Evolutionary conservation across 805 yeast genomes (phyloP).

Genomic region (Sugiyamaella boreocaroliniensis): DNA sequence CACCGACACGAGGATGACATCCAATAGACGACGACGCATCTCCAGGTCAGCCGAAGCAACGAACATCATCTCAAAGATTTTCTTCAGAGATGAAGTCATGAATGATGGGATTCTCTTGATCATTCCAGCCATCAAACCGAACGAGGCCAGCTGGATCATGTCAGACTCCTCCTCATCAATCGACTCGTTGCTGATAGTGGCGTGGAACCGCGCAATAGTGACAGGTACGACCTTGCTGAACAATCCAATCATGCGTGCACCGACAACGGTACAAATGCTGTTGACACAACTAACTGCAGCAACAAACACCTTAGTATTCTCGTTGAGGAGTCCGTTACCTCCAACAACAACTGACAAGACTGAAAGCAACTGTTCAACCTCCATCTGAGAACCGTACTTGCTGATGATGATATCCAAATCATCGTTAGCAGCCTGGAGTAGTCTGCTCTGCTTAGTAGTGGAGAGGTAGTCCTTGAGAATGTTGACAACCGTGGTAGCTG

Average conservation of each 20-base stretch:
- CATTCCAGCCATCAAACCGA: slow-evolving; percentile 66
- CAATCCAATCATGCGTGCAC: slow-evolving; percentile 77
- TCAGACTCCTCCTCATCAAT: slow-evolving; percentile 28
- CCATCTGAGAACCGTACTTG: slow-evolving; percentile 50
- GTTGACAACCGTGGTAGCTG: slow-evolving; percentile 38
- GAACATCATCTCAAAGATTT: slow-evolving; percentile 49
- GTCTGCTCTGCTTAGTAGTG: slow-evolving; percentile 30
- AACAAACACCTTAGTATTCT: slow-evolving; percentile 56
- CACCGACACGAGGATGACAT: slow-evolving; percentile 57
- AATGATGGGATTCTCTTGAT: slow-evolving; percentile 82
- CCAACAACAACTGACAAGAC: slow-evolving; percentile 47
- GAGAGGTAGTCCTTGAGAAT: slow-evolving; percentile 16
- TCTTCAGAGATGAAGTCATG: slow-evolving; percentile 59
- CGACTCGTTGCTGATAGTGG: slow-evolving; percentile 24
- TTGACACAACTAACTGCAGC: slow-evolving; percentile 70
- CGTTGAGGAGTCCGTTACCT: slow-evolving; percentile 46
- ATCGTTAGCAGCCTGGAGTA: slow-evolving; percentile 66
- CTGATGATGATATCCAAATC: slow-evolving; percentile 55
- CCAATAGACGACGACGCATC: slow-evolving; percentile 45
- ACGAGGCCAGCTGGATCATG: slow-evolving; percentile 60
- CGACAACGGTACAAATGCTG: slow-evolving; percentile 62
- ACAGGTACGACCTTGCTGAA: slow-evolving; percentile 83
- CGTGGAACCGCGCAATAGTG: slow-evolving; percentile 52
- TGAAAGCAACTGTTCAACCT: slow-evolving; percentile 37
- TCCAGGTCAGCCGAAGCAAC: slow-evolving; percentile 36